Evolutionary conservation across 495 filamentous ascomycete genomes (phyloP).

Genomic region (Pyronema domesticum): DNA sequence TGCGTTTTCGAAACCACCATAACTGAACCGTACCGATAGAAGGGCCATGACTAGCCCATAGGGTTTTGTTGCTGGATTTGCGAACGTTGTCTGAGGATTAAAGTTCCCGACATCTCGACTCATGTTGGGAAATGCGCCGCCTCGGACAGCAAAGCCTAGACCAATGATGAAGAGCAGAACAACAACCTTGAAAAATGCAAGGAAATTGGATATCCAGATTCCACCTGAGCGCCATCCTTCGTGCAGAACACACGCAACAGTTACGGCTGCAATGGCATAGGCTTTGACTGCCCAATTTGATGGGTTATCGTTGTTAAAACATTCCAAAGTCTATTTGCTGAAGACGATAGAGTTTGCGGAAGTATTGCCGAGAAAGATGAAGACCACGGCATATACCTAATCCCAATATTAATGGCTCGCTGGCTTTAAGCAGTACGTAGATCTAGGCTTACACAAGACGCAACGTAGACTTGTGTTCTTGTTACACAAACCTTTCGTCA

Average conservation of each 20-base stretch:
- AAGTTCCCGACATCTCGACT: constrained; percentile 16
- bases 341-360: constrained; percentile 33
- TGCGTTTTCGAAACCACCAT: constrained; percentile 29
- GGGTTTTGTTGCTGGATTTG: neutral
- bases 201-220: constrained; percentile 33
- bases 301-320: constrained; percentile 11
- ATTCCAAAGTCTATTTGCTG: constrained; percentile 25
- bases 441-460: too few relatives aligned
- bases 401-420: too few relatives aligned
- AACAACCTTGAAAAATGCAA: constrained; percentile 32
- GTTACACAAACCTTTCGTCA: too few relatives aligned
- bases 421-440: too few relatives aligned
- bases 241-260: constrained; percentile 32
- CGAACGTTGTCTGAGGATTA: constrained; percentile 15
- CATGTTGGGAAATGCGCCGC: constrained; percentile 7
- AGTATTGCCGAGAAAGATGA: constrained; percentile 35
- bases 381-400: constrained; percentile 34
- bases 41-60: constrained; percentile 25
- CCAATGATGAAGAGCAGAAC: constrained; percentile 30
- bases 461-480: too few relatives aligned
- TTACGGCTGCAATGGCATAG: constrained; percentile 29
- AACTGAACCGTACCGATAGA: constrained; percentile 26
- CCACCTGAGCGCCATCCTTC: constrained; percentile 31
- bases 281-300: constrained; percentile 25
- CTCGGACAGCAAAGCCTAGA: constrained; percentile 24